Evolutionary conservation across 345 rosid genomes (phyloP).

Genomic region (Raphanus raphanistrum): DNA sequence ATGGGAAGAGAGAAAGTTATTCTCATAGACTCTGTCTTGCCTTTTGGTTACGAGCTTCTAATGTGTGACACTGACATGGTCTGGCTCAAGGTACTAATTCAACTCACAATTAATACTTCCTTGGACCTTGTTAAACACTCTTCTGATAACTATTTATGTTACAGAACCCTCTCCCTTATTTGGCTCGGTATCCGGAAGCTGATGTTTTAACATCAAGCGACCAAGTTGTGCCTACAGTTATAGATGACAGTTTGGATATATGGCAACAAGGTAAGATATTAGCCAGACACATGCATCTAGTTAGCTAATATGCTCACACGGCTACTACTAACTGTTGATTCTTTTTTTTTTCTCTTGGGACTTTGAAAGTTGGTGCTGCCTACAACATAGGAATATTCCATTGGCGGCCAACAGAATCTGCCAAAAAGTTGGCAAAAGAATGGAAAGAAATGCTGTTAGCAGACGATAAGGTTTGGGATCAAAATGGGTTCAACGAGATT

Average conservation of each 20-base stretch:
- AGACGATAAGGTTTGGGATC: slow-evolving; percentile 97
- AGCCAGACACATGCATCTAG: background rate
- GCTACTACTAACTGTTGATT: slow-evolving; percentile 20
- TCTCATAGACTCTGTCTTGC: slow-evolving; percentile 78
- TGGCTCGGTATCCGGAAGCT: slow-evolving; percentile 93
- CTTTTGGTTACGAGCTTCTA: slow-evolving; percentile 80
- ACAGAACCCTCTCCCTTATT: slow-evolving; percentile 92
- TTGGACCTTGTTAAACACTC: background rate
- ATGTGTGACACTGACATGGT: slow-evolving; percentile 99
- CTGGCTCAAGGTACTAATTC: slow-evolving; percentile 77
- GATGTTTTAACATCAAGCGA: slow-evolving; percentile 95
- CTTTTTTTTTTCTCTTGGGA: slow-evolving; percentile 3
- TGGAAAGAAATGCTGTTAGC: slow-evolving; percentile 92
- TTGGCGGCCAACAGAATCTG: slow-evolving; percentile 89
- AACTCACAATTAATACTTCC: background rate
- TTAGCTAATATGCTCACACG: background rate
- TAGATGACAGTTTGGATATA: slow-evolving; percentile 86
- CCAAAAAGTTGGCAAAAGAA: slow-evolving; percentile 81
- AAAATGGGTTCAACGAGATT: slow-evolving; percentile 88
- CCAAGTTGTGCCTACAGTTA: slow-evolving; percentile 89
- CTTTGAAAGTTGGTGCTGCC: slow-evolving; percentile 67
- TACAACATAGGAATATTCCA: slow-evolving; percentile 96
- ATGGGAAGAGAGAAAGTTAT: slow-evolving; percentile 99
- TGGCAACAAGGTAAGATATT: slow-evolving; percentile 85
- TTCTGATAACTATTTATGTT: slow-evolving; percentile 11